These are phyloP conservation scores for Neonectria sp. DNA, from an alignment of 2,329 filamentous ascomycete genomes.

Conservation along the genomic window DNA sequence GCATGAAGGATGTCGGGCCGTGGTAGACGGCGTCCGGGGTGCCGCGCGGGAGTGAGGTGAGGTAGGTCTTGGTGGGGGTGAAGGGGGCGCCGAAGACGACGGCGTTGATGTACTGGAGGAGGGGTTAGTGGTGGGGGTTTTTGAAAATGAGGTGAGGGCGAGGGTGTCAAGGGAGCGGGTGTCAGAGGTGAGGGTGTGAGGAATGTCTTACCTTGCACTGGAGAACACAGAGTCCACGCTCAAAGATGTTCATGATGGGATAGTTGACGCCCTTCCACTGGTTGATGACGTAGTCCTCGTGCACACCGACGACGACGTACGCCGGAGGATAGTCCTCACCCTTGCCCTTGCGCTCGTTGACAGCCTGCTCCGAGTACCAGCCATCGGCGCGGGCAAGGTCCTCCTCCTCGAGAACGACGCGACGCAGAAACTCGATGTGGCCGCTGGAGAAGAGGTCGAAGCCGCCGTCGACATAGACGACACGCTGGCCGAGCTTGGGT, in stretches of 20 bases:
- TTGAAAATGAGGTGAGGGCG: background rate
- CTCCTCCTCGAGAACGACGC: slow-evolving; percentile 82
- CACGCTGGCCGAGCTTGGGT: slow-evolving; percentile 82
- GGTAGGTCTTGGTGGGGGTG: slow-evolving; percentile 83
- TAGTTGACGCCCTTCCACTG: slow-evolving; percentile 98
- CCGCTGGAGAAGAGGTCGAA: slow-evolving; percentile 98
- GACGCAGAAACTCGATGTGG: slow-evolving; percentile 93
- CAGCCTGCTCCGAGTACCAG: slow-evolving; percentile 80
- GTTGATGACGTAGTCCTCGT: slow-evolving; percentile 96
- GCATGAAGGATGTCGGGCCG: slow-evolving; percentile 94
- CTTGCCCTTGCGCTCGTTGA: slow-evolving; percentile 73
- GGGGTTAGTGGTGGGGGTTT: slow-evolving; percentile 32
- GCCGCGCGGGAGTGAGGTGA: slow-evolving; percentile 81
- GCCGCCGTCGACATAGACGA: slow-evolving; percentile 96
- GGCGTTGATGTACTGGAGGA: slow-evolving; percentile 82
- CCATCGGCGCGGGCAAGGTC: slow-evolving; percentile 75
- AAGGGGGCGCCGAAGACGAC: slow-evolving; percentile 94
- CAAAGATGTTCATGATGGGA: slow-evolving; percentile 99
- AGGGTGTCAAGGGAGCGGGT: background rate
- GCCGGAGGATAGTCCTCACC: slow-evolving; percentile 85
- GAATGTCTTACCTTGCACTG: slow-evolving; percentile 83
- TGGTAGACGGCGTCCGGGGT: slow-evolving; percentile 90
- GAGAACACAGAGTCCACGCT: slow-evolving; percentile 93
- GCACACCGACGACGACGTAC: slow-evolving; percentile 93
- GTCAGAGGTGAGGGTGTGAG: background rate